A percentile compares a stretch with the other conserved stretches of the same genome.
These are phyloP conservation scores for Eragrostis curvula DNA, from an alignment of 176 grass and related monocot species.

Conservation along the genomic window DNA sequence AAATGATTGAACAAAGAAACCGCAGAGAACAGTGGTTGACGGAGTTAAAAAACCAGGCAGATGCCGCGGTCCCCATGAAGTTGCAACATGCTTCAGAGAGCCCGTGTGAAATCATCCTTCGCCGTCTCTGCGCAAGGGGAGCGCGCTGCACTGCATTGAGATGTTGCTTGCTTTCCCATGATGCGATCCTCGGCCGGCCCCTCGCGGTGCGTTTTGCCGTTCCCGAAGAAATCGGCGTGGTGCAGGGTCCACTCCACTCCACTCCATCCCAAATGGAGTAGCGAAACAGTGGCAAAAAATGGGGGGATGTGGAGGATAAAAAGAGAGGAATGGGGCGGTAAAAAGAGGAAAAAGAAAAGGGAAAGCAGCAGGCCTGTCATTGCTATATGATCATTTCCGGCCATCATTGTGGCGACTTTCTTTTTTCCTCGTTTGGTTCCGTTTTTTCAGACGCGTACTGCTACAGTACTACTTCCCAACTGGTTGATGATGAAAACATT, in stretches of 20 bases:
- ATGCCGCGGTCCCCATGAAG: neutral
- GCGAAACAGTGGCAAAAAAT: neutral
- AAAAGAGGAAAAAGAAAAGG: constrained; percentile 7
- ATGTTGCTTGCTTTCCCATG: neutral
- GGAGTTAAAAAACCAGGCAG: neutral
- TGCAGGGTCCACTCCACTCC: neutral
- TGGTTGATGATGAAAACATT: neutral
- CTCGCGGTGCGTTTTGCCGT: neutral
- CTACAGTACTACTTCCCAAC: no score
- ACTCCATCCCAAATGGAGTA: neutral
- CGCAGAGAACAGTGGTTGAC: neutral
- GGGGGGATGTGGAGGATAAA: neutral
- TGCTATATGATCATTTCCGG: constrained; percentile 30
- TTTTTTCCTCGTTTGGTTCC: neutral
- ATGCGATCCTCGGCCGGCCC: neutral
- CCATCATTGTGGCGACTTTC: constrained; percentile 21
- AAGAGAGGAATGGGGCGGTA: neutral
- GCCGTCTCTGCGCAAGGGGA: no score
- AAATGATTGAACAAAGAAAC: constrained; percentile 7
- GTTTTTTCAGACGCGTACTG: no score
- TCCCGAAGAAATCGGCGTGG: neutral
- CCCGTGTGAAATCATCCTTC: no score
- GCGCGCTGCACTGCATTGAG: no score
- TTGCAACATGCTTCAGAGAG: no score
- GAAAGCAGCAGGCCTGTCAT: constrained; percentile 35